phyloP scores from a whole-genome alignment of 2,329 filamentous ascomycete species.

The Alternaria angustiovoidea region DNA sequence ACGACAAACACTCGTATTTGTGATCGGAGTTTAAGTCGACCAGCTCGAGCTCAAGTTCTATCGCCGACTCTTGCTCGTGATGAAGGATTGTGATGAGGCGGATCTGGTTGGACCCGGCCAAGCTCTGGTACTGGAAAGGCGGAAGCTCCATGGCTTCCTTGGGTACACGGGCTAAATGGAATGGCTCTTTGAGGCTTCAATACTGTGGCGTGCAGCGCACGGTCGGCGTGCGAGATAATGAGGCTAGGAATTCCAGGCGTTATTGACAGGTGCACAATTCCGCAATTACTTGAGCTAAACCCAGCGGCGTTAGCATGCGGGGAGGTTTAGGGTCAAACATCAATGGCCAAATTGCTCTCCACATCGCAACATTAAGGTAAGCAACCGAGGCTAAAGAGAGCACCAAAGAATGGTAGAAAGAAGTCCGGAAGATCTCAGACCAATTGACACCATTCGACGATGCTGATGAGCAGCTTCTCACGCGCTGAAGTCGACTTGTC shows the following conservation, averaged over 20 bases:
- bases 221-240: background rate
- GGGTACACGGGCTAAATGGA: background rate
- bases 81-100: background rate
- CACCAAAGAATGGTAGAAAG: background rate
- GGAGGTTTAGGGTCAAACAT: background rate
- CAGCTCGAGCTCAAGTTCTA: background rate
- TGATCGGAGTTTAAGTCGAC: background rate
- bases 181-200: background rate
- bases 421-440: background rate
- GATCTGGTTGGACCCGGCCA: background rate
- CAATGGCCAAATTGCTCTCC: conserved; percentile 9
- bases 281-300: background rate
- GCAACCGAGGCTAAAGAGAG: conserved; percentile 5
- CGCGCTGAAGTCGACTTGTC: background rate
- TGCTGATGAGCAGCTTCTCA: background rate
- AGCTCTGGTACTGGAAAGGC: background rate
- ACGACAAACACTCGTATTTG: background rate
- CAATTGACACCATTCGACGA: background rate
- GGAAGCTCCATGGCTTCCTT: background rate
- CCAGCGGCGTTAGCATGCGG: background rate
- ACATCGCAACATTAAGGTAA: conserved; percentile 4
- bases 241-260: background rate
- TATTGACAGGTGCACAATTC: background rate
- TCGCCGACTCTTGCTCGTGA: background rate
- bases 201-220: background rate